These are phyloP conservation scores for Monosporascus sp. DNA, from an alignment of 2,329 filamentous ascomycete genomes.

Conservation along the genomic window DNA sequence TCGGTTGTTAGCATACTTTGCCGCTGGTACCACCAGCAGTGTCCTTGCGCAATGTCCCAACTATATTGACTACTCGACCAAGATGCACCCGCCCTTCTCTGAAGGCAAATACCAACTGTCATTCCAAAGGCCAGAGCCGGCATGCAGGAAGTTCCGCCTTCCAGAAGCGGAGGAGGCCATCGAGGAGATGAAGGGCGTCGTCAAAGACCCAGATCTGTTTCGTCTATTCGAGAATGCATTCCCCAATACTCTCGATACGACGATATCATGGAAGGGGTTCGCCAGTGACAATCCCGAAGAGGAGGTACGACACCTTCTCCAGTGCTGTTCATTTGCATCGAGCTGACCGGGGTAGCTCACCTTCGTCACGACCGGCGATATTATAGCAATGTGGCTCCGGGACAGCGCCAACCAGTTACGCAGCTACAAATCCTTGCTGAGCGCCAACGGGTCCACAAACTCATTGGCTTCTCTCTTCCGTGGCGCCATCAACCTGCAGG, in stretches of 20 bases:
- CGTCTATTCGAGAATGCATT: constrained; percentile 68
- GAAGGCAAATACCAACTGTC: constrained; percentile 71
- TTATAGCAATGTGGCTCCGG: constrained; percentile 88
- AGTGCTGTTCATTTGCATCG: constrained; percentile 40
- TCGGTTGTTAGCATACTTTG: constrained; percentile 6
- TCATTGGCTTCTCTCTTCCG: constrained; percentile 65
- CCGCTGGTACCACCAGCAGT: constrained; percentile 1
- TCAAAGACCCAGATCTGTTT: constrained; percentile 72
- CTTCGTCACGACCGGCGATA: constrained; percentile 82
- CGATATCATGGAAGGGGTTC: constrained; percentile 62
- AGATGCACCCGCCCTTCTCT: constrained; percentile 65
- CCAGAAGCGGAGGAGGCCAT: constrained; percentile 73
- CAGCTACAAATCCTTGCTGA: constrained; percentile 63
- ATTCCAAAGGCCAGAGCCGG: constrained; percentile 69
- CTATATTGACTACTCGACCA: constrained; percentile 55
- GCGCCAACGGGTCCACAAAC: constrained; percentile 43
- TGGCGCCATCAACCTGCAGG: constrained; percentile 72
- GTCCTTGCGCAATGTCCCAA: constrained; percentile 50
- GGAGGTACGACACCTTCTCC: constrained; percentile 51
- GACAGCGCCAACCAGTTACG: constrained; percentile 81
- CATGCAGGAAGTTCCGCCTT: constrained; percentile 78
- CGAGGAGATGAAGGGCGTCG: constrained; percentile 58
- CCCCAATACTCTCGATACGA: constrained; percentile 71
- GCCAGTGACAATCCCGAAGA: constrained; percentile 53
- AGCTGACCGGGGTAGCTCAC: constrained; percentile 54